Evolutionary conservation across 2,329 filamentous ascomycete species (phyloP), one percentile per base, ranked within the genome.

Genomic region (Venturia aucupariae): DNA sequence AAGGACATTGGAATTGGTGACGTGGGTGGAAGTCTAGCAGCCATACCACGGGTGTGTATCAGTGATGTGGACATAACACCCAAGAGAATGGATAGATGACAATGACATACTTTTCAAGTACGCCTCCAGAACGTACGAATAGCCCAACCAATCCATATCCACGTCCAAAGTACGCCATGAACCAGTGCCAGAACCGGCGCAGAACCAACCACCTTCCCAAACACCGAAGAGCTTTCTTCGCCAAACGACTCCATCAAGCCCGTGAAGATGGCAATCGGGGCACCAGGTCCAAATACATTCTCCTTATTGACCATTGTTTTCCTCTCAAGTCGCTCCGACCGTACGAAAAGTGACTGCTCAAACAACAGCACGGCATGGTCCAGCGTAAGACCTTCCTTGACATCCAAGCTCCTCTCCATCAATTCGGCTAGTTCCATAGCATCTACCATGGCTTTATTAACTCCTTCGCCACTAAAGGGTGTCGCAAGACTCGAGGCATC

Each of bases 401-500:
- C 10, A 60, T 60, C 55, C 55, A 30, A 22, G 54, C 39, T 42
- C 55, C 46, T 60, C 35, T 44, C 54, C 30, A 65, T 55, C 48
- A 22, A 11, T 22, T n/a, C 15, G n/a, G 79, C 79, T 27, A 87
- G 74, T 30, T 78, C 71, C 66, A 81, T 70, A 11, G 82, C 79
- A 70, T 87, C 84, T 60, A 79, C 75, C 70, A 87, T 78, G 1
- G 78, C 83, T 30, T 80, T 74, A 68, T 86, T 86, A 27, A 86
- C 83, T 2, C 84, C 84, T 65, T 84, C 83, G 3, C 84, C 84
- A 1, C 80, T 81, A 67, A 81, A 84, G 0, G 82, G 81, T 0
- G 80, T 79, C 81, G 84, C 84, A 30, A 85, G 69, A 71, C 87
- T 84, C 11, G 84, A 84, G 0, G 84, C 82, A 68, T 86, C 84